These are phyloP conservation scores for Peniophora sp. DNA, from an alignment of 1,284 basidiomycete genomes.

Conservation along the genomic window DNA sequence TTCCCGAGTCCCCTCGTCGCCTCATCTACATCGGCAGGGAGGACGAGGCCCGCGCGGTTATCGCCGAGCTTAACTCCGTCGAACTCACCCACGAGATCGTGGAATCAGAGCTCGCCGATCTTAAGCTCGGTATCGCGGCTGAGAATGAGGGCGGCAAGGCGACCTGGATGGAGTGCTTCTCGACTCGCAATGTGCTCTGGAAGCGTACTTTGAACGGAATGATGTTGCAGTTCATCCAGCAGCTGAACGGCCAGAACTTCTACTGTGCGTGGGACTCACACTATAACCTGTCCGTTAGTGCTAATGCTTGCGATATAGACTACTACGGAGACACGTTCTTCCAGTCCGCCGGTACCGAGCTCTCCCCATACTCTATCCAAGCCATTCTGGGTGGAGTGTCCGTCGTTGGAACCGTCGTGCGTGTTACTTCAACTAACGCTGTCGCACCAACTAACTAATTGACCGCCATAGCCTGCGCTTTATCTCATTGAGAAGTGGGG, in stretches of 20 bases:
- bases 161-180: conserved; percentile 76
- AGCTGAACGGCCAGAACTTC: conserved; percentile 71
- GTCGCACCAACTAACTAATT: too few relatives aligned
- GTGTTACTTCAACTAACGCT: too few relatives aligned
- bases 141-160: conserved; percentile 76
- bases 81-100: conserved; percentile 31
- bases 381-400: conserved; percentile 64
- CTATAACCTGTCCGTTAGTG: conserved; percentile 4
- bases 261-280: conserved; percentile 40
- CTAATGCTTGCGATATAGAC: conserved; percentile 30
- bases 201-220: conserved; percentile 69
- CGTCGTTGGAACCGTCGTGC: conserved; percentile 54
- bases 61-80: conserved; percentile 2
- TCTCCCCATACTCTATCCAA: conserved; percentile 69
- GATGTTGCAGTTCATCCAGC: conserved; percentile 79
- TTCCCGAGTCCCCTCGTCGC: conserved; percentile 17
- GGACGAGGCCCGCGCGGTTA: conserved; percentile 14
- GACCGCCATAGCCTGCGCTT: too few relatives aligned
- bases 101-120: conserved; percentile 57
- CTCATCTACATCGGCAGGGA: conserved; percentile 16
- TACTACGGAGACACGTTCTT: conserved; percentile 84
- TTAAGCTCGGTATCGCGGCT: conserved; percentile 56
- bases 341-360: conserved; percentile 62
- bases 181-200: conserved; percentile 58
- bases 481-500: conserved; percentile 63